A percentile compares a stretch with the other conserved stretches of the same genome.
Conservation (phyloP, 768 basidiomycete species). For the Mycena venus region DNA sequence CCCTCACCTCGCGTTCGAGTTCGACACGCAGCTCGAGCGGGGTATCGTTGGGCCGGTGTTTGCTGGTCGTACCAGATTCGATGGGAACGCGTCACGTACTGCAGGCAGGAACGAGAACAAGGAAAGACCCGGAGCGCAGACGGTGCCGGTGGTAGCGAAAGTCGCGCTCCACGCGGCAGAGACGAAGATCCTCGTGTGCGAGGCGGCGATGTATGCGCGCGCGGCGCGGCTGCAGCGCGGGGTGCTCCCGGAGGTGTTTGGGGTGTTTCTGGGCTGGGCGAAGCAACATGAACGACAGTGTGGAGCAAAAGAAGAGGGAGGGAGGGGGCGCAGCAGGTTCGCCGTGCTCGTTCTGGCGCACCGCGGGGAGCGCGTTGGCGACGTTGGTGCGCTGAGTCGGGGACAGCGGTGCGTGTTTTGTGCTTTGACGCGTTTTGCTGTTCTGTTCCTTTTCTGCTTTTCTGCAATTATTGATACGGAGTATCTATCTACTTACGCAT, state of each 20-base stretch:
- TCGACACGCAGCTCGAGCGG: slow-evolving; percentile 18
- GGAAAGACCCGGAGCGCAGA: no score
- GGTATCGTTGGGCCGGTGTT: slow-evolving; percentile 21
- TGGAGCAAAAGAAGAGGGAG: background rate
- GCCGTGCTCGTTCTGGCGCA: slow-evolving; percentile 12
- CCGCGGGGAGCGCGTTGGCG: background rate
- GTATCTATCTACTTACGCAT: background rate
- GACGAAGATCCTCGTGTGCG: background rate
- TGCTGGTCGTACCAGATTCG: no score
- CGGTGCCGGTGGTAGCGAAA: slow-evolving; percentile 11
- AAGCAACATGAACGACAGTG: background rate
- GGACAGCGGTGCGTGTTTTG: slow-evolving; percentile 10
- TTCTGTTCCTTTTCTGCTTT: background rate
- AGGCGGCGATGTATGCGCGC: slow-evolving; percentile 20
- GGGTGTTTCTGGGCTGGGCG: background rate
- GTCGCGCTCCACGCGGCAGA: slow-evolving; percentile 15
- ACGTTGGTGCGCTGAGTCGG: background rate
- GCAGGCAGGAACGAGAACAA: no score
- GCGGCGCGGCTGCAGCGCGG: background rate
- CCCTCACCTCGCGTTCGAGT: background rate
- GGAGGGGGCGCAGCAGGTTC: background rate
- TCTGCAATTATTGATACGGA: no score
- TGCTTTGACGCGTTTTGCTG: background rate
- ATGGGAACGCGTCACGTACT: no score
- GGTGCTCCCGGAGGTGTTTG: slow-evolving; percentile 4